Conservation (phyloP, 1,139 yeast genomes). For the Suhomyces maxii region DNA sequence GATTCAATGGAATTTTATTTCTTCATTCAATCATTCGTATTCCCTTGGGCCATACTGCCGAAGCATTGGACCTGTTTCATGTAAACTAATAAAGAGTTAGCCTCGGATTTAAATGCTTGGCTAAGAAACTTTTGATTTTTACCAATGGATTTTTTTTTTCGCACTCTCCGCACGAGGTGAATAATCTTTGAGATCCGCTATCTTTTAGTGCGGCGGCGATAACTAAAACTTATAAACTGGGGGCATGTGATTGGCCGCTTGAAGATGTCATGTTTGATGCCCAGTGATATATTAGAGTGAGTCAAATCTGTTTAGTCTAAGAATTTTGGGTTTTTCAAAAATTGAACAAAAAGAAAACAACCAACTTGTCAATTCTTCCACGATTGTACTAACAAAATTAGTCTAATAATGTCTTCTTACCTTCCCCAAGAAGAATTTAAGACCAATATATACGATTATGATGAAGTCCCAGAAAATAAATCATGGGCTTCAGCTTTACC, state of each 20-base stretch:
- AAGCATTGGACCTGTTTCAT: neutral
- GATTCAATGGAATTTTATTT: neutral
- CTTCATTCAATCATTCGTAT: no score
- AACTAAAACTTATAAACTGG: slow-evolving; percentile 1
- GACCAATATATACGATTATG: slow-evolving; percentile 58
- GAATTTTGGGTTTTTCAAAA: no score
- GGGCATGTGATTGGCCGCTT: slow-evolving; percentile 8
- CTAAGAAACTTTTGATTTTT: no score
- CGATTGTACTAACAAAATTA: slow-evolving; percentile 4
- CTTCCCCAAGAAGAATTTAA: slow-evolving; percentile 42
- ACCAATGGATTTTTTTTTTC: no score
- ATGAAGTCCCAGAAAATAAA: slow-evolving; percentile 73
- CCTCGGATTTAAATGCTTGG: neutral
- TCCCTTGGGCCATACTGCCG: neutral
- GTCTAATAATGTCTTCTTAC: slow-evolving; percentile 28
- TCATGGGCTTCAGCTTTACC: slow-evolving; percentile 95
- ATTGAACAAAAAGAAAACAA: no score
- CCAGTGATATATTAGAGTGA: neutral
- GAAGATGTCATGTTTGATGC: neutral
- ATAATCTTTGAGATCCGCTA: neutral
- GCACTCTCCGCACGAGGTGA: no score
- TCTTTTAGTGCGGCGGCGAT: slow-evolving; percentile 7
- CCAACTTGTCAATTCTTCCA: no score
- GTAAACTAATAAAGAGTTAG: neutral
- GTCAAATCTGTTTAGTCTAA: no score